These are phyloP conservation scores for Leccinum arenicola DNA, from an alignment of 768 basidiomycete species.

Conservation along the genomic window DNA sequence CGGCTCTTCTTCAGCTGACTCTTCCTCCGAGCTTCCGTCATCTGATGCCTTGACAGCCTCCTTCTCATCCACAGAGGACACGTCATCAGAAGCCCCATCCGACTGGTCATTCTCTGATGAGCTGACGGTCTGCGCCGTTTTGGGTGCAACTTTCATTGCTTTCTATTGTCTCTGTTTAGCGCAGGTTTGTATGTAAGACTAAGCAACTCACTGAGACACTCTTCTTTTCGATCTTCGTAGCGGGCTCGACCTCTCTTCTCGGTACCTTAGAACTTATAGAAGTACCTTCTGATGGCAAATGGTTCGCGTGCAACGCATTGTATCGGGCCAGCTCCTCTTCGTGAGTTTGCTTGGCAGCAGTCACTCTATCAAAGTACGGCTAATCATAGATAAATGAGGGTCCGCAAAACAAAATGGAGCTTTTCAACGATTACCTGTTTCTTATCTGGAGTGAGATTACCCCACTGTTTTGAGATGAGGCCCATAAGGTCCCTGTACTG, in stretches of 20 bases:
- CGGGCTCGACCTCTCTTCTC: slow-evolving; percentile 27
- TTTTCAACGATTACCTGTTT: slow-evolving; percentile 61
- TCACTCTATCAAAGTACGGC: slow-evolving; percentile 41
- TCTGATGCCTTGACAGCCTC: slow-evolving; percentile 21
- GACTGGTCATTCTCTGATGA: slow-evolving; percentile 32
- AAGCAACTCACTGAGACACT: slow-evolving; percentile 17
- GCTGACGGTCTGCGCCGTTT: slow-evolving; percentile 24
- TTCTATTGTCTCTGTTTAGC: slow-evolving; percentile 26
- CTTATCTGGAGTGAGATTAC: slow-evolving; percentile 57
- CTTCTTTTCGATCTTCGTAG: slow-evolving; percentile 29
- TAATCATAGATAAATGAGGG: slow-evolving; percentile 7
- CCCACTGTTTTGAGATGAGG: slow-evolving; percentile 76
- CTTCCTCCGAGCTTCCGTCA: slow-evolving; percentile 22
- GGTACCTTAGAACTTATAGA: slow-evolving; percentile 28
- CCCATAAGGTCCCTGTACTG: slow-evolving; percentile 69
- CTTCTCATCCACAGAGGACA: slow-evolving; percentile 26
- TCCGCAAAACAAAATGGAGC: background rate
- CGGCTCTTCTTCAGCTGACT: slow-evolving; percentile 25
- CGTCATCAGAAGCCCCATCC: slow-evolving; percentile 26
- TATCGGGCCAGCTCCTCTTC: slow-evolving; percentile 63
- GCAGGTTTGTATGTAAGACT: slow-evolving; percentile 9
- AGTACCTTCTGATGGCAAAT: slow-evolving; percentile 45
- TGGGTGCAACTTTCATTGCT: slow-evolving; percentile 21
- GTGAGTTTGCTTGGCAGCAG: slow-evolving; percentile 61
- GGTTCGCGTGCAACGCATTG: slow-evolving; percentile 51